phyloP scores from a whole-genome alignment of 305 asterid species.

The Rubia balearica region DNA sequence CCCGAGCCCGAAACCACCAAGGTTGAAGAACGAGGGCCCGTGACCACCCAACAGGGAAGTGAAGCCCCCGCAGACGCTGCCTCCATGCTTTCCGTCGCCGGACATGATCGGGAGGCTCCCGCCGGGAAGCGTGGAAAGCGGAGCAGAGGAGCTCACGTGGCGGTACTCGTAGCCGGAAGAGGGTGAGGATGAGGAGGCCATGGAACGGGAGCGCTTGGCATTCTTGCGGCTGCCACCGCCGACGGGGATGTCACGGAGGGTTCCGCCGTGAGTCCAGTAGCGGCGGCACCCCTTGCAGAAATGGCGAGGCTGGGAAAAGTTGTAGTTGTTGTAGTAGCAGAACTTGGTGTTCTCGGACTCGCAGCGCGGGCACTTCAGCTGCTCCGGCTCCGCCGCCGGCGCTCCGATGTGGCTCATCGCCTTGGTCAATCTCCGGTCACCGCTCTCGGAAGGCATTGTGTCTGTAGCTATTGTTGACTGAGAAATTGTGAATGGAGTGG shows the following conservation, averaged over 20 bases:
- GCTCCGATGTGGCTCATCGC: conserved; percentile 35
- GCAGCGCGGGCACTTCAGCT: conserved; percentile 89
- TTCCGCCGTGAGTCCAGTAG: conserved; percentile 96
- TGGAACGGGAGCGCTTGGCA: conserved; percentile 70
- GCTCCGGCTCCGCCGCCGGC: conserved; percentile 77
- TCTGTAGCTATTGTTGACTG: not conserved
- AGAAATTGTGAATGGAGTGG: not conserved
- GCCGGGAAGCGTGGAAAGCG: conserved; percentile 17
- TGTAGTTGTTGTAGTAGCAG: conserved; percentile 93
- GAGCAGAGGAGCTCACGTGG: conserved; percentile 33
- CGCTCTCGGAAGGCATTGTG: conserved; percentile 42
- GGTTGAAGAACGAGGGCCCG: conserved; percentile 44
- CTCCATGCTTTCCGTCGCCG: conserved; percentile 27
- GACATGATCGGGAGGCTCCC: conserved; percentile 17
- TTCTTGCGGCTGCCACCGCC: conserved; percentile 88
- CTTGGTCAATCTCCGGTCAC: conserved; percentile 31
- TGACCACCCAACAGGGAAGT: conserved; percentile 57
- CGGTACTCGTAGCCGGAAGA: conserved; percentile 32
- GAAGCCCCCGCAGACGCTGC: conserved; percentile 46
- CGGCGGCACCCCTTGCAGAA: conserved; percentile 95
- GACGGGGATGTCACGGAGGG: conserved; percentile 84
- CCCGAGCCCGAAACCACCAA: conserved; percentile 56
- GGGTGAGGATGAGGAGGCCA: conserved; percentile 1
- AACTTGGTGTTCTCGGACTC: conserved; percentile 81
- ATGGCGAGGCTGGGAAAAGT: conserved; percentile 88